Evolutionary conservation across 805 yeast genomes (phyloP).

Genomic region (Saccharomycopsis olivae): DNA sequence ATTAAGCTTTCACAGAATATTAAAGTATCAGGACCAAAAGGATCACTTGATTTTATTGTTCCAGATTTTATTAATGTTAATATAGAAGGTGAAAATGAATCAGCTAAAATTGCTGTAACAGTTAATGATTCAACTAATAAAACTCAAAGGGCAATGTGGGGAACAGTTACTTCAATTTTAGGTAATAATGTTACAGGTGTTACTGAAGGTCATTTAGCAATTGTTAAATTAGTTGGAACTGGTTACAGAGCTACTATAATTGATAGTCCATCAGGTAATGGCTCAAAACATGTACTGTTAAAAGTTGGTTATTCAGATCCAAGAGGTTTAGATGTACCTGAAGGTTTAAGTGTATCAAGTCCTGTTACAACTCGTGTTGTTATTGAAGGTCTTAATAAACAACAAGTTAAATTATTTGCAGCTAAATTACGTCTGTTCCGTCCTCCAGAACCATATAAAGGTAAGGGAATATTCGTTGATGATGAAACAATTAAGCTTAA

Average conservation of each 20-base stretch:
- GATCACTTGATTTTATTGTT: conserved; percentile 17
- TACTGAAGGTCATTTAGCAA: conserved; percentile 84
- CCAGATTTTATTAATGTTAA: conserved; percentile 22
- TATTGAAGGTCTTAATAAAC: conserved; percentile 81
- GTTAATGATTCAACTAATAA: conserved; percentile 49
- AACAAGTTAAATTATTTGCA: conserved; percentile 79
- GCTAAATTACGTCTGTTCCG: conserved; percentile 76
- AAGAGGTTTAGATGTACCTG: conserved; percentile 69
- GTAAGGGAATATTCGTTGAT: conserved; percentile 91
- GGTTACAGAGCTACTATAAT: conserved; percentile 89
- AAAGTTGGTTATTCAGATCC: conserved; percentile 84
- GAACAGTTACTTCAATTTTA: conserved; percentile 73
- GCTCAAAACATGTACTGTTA: conserved; percentile 48
- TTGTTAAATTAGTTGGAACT: conserved; percentile 86
- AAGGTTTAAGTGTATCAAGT: conserved; percentile 57
- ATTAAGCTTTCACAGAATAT: conserved; percentile 53
- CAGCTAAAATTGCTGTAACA: conserved; percentile 36
- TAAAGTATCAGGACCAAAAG: conserved; percentile 47
- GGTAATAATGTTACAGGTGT: conserved; percentile 79
- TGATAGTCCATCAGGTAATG: conserved; percentile 27
- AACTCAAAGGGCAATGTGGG: conserved; percentile 88
- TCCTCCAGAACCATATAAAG: conserved; percentile 98
- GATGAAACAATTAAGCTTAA: conserved; percentile 85
- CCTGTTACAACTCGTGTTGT: conserved; percentile 83
- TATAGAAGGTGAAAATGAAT: conserved; percentile 66